phyloP scores from a whole-genome alignment of 257 asterid species.

The Petunia secreta region DNA sequence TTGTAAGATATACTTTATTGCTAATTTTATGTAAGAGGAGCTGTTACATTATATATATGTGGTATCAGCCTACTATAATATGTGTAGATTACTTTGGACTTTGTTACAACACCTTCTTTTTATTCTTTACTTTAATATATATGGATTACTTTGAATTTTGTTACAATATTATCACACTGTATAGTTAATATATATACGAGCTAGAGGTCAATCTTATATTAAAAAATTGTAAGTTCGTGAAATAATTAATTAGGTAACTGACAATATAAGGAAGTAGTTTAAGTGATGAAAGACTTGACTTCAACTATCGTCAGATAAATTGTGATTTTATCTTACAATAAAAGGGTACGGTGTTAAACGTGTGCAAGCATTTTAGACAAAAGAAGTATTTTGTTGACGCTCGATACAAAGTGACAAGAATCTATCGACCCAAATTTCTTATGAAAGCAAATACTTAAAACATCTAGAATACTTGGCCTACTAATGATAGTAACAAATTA shows the following conservation, averaged over 20 bases:
- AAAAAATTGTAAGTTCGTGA: background rate
- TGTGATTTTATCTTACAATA: background rate
- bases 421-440: no score
- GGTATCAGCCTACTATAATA: background rate
- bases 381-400: background rate
- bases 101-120: background rate
- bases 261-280: background rate
- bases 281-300: conserved; percentile 9
- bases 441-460: no score
- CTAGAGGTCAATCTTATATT: background rate
- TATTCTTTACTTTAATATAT: background rate
- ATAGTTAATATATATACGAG: no score
- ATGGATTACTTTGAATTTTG: background rate
- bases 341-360: background rate
- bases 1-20: no score
- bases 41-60: no score
- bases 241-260: background rate
- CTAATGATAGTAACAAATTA: no score
- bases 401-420: background rate
- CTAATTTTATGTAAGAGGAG: no score
- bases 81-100: background rate
- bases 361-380: background rate
- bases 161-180: background rate
- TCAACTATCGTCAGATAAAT: background rate
- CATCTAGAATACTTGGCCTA: no score